A percentile compares a stretch with the other conserved stretches of the same genome.
Evolutionary conservation across 345 rosid species (phyloP).

Genomic region (Cardamine resedifolia): DNA sequence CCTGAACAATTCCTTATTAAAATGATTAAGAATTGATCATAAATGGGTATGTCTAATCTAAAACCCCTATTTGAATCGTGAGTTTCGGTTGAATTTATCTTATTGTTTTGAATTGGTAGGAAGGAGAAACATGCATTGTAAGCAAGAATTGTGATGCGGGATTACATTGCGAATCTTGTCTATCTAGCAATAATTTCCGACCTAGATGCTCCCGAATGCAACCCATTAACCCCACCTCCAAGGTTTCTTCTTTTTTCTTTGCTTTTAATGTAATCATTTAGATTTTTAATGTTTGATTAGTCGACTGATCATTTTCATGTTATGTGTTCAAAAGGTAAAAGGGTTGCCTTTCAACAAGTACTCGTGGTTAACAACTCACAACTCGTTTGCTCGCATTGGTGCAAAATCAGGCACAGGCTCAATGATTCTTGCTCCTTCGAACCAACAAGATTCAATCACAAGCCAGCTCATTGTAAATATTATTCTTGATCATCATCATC

Average conservation of each 20-base stretch:
- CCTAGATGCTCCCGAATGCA: constrained; percentile 72
- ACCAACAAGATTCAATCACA: constrained; percentile 82
- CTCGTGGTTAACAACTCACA: constrained; percentile 96
- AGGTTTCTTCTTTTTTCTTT: constrained; percentile 36
- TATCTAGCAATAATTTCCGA: constrained; percentile 58
- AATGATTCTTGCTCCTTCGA: constrained; percentile 54
- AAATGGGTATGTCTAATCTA: not conserved
- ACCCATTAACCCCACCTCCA: constrained; percentile 59
- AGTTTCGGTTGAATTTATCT: not conserved
- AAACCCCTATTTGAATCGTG: not conserved
- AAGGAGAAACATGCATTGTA: constrained; percentile 70
- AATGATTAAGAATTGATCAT: not conserved
- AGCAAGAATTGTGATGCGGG: constrained; percentile 60
- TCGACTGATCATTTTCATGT: not conserved
- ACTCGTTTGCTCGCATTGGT: constrained; percentile 59
- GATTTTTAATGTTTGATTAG: not conserved
- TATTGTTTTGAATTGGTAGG: constrained; percentile 41
- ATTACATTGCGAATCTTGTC: constrained; percentile 67
- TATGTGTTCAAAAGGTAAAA: constrained; percentile 42
- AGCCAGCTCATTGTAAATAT: constrained; percentile 67
- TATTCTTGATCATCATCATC: not conserved
- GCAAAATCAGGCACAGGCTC: constrained; percentile 63
- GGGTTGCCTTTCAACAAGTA: constrained; percentile 77
- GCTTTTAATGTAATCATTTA: not conserved
- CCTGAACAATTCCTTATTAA: not conserved